Percentiles rank a stretch among this genome's conserved stretches.
phyloP scores from a whole-genome alignment of 2,329 filamentous ascomycete genomes.

The Fusarium avenaceum region DNA sequence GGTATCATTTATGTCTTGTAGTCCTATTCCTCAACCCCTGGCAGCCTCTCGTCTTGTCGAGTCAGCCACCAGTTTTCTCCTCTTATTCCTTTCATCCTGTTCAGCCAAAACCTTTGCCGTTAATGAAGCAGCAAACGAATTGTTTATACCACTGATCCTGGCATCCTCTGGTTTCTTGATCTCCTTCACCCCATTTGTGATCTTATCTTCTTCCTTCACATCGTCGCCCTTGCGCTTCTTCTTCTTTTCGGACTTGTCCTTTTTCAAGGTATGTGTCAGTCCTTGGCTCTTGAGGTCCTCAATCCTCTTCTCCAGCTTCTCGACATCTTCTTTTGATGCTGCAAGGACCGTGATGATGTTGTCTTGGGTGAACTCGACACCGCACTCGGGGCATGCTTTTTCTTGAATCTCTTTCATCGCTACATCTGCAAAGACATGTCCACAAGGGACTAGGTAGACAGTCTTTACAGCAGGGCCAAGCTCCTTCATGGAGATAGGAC shows the following conservation, averaged over 20 bases:
- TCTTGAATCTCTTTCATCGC: conserved; percentile 85
- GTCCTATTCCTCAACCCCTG: conserved; percentile 32
- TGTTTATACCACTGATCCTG: conserved; percentile 79
- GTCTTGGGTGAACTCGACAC: conserved; percentile 76
- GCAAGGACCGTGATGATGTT: conserved; percentile 89
- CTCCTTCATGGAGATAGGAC: conserved; percentile 88
- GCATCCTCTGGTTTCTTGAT: conserved; percentile 53
- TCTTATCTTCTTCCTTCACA: conserved; percentile 55
- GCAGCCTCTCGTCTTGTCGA: conserved; percentile 29
- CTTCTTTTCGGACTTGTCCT: conserved; percentile 74
- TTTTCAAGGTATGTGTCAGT: conserved; percentile 89
- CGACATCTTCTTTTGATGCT: conserved; percentile 76
- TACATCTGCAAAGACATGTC: conserved; percentile 91
- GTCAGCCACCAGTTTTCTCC: conserved; percentile 72
- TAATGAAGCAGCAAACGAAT: conserved; percentile 84
- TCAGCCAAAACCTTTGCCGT: conserved; percentile 90
- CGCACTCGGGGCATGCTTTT: conserved; percentile 77
- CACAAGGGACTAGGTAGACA: conserved; percentile 93
- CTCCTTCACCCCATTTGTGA: conserved; percentile 63
- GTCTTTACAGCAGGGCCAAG: conserved; percentile 83
- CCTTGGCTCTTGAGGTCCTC: conserved; percentile 78
- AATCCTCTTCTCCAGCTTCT: conserved; percentile 73
- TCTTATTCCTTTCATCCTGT: conserved; percentile 85
- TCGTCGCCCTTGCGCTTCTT: conserved; percentile 74
- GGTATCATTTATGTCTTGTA: conserved; percentile 42